These are phyloP conservation scores for Parascedosporium putredinis DNA, from an alignment of 2,329 filamentous ascomycete genomes.

Conservation along the genomic window DNA sequence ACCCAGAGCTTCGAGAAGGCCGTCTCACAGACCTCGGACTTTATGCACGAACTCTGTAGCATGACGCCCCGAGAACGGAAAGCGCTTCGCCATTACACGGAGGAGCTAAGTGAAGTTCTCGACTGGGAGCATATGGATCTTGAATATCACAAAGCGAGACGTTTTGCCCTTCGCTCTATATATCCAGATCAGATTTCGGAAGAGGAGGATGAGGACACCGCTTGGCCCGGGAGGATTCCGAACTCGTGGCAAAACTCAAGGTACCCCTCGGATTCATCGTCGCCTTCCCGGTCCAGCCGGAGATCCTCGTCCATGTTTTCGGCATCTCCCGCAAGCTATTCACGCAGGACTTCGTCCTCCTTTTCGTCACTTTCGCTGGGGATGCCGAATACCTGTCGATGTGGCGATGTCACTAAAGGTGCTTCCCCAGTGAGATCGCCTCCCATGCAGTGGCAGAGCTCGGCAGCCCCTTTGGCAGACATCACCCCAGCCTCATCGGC, in stretches of 20 bases:
- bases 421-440: no score
- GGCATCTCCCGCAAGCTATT: no score
- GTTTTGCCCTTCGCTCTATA: neutral
- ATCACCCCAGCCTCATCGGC: no score
- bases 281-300: neutral
- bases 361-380: no score
- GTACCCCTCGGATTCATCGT: neutral
- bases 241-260: neutral
- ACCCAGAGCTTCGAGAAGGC: slow-evolving; percentile 95
- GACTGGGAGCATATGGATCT: slow-evolving; percentile 2
- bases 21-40: slow-evolving; percentile 73
- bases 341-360: no score
- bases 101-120: slow-evolving; percentile 1
- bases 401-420: no score
- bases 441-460: no score
- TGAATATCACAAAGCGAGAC: neutral
- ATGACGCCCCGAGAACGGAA: neutral
- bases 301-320: neutral
- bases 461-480: no score
- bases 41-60: slow-evolving; percentile 35
- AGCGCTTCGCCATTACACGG: neutral
- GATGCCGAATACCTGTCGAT: no score
- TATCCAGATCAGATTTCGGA: neutral
- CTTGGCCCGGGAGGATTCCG: neutral
- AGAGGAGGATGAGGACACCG: neutral